These are phyloP conservation scores for Gossypium lobatum DNA, from an alignment of 441 rosid species.

Conservation along the genomic window DNA sequence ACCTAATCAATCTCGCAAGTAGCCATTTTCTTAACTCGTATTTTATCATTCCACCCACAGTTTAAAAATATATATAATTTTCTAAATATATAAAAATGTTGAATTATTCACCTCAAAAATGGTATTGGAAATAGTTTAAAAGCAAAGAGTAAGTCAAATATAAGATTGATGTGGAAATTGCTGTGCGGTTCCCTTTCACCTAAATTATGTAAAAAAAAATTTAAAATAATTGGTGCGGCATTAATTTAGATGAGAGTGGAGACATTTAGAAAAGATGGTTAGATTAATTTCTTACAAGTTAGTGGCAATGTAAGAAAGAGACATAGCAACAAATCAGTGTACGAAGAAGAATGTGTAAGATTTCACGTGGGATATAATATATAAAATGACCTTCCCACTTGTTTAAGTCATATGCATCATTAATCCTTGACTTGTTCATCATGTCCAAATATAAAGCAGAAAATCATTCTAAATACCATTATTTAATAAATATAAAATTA, in stretches of 20 bases:
- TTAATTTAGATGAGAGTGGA: no score
- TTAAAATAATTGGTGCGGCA: neutral
- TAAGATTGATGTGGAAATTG: neutral
- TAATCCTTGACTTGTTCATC: neutral
- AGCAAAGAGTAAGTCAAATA: neutral
- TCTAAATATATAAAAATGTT: neutral
- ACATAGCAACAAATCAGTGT: neutral
- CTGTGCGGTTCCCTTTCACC: neutral
- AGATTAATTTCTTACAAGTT: neutral
- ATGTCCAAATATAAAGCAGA: neutral
- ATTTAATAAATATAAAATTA: neutral
- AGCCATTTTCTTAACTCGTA: neutral
- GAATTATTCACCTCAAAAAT: no score
- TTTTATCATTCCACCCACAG: no score
- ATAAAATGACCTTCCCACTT: neutral
- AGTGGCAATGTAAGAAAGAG: neutral
- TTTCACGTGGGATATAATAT: neutral
- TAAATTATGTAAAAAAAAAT: neutral
- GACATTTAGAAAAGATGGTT: no score
- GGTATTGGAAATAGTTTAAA: neutral
- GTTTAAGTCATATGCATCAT: neutral
- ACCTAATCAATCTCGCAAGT: neutral
- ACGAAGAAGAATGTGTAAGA: neutral
- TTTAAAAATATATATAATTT: no score
- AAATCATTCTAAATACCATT: neutral